Evolutionary conservation across 83 land plant species (phyloP), one percentile per base, ranked within the genome.

Genomic region (Picea abies): DNA sequence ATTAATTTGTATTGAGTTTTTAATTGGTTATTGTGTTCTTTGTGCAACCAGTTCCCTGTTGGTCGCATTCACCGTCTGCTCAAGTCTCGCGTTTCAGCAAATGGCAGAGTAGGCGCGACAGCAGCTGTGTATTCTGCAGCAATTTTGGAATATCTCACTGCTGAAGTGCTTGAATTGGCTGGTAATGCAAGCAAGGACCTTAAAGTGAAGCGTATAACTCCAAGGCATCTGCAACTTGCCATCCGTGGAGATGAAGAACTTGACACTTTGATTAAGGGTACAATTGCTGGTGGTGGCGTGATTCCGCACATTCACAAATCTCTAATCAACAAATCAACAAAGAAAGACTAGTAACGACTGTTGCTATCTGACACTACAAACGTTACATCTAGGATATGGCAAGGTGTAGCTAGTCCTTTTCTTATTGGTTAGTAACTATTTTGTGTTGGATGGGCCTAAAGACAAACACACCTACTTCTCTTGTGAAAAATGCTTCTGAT

Each of bases 151-250:
- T 84, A 84, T 69, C 65, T 84, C 32, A 84, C 86, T 62, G 86
- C 86, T 10, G 86, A 85, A 52, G 87, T 85, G 44, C 87, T 85
- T 25, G 87, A 85, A 68, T 83, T 85, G 37, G 87, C 87, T n/a
- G 87, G 87, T 23, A 85, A 85, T 60, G 87, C 87, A 4, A 82
- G 84, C 72, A 85, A 82, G 52, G 87, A 85, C 35, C 32, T 82
- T 23, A 85, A 85, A 77, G 84, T 82, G 87, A 85, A 85, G 75
- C 71, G 87, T 0, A 82, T 85, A 10, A 67, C 83, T 20, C 86
- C 86, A 39, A 84, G 86, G 79, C 86, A 84, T 29, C 79, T 76
- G 1, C 79, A 76, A 19, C 79, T 76, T 76, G 79, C 79, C 22
- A 76, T 76, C 10, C 60, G 79, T 11, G 79, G 79, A 52, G 79